Conservation (phyloP, 495 filamentous ascomycete genomes). For the Entonaema liquescens region DNA sequence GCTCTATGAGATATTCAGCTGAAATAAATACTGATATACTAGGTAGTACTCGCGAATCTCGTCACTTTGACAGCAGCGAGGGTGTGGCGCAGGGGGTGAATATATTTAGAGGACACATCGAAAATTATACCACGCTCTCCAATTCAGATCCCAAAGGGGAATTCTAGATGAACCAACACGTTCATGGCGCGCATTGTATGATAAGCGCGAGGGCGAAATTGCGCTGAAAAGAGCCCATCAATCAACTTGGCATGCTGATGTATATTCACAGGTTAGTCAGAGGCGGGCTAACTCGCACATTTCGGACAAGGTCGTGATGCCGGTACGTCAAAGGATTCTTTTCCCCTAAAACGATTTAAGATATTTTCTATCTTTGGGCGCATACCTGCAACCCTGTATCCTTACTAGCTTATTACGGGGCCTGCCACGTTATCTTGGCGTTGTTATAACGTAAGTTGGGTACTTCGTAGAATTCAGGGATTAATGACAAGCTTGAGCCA, state of each 20-base stretch:
- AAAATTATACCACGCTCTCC: neutral
- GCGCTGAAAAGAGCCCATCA: neutral
- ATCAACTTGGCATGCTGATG: neutral
- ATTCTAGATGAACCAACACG: neutral
- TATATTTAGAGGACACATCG: neutral
- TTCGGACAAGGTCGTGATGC: slow-evolving; percentile 11
- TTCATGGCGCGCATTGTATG: neutral
- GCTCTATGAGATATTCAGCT: neutral
- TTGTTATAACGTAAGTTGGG: no score
- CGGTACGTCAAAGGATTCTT: neutral
- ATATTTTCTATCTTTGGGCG: neutral
- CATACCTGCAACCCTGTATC: neutral
- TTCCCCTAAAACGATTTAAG: no score
- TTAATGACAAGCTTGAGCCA: no score
- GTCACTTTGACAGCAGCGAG: slow-evolving; percentile 6
- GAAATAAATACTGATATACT: neutral
- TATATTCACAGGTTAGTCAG: neutral
- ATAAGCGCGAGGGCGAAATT: slow-evolving; percentile 15
- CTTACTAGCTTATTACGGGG: neutral
- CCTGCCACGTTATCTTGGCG: neutral
- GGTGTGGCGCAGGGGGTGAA: neutral
- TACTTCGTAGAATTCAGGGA: no score
- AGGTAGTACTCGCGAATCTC: neutral
- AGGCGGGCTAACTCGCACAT: slow-evolving; percentile 19
- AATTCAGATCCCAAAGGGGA: neutral